Base-by-base conservation (phyloP, 805 yeast genomes). In the Metschnikowia corniflorae region DNA sequence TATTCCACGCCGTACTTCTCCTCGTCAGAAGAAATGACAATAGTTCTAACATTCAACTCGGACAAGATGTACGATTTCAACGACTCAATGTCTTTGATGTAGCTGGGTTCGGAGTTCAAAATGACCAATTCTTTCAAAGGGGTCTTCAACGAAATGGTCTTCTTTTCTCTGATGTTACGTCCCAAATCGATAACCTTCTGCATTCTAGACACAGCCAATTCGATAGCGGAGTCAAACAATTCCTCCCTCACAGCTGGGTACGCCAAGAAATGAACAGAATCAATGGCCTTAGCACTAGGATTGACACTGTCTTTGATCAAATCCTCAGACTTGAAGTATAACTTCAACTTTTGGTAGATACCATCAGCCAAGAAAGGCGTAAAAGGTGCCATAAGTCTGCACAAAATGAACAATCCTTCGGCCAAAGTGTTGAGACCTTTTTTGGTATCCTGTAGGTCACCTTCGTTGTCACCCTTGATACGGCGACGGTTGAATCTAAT, bases 331-430 rank as follows among this genome's bases (percentile, higher is more conserved):
- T 75, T 62, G 64, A 82, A 82, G 50, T 66, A 78, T 31, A 67
- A 69, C 56, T 71, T 77, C 66, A 93, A 68, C 63, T 77, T 80
- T 58, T 78, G 82, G 68, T 89, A 93, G 52, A 93, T 85, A 55
- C 77, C 78, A 57, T 93, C 99, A 33, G 97, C 73, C 63, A 94
- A 73, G 75, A 82, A 94, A 48, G 99, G 99, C 35, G 97, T 89
- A 70, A 93, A 93, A 49, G 99, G 98, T 40, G 97, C 97, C 97
- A 93, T 91, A 32, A 96, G 94, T 60, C 97, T 80, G 34, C 79
- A 82, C 56, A 93, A 79, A 30, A 87, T 86, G 62, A 85, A 84
- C 52, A 89, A 71, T 22, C 93, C 95, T 61, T 88, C 96, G 39
- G 89, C 80, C 63, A 93, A 71, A 16, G 97, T 85, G 68, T 93